Evolutionary conservation across 106 monocot genomes (phyloP).

Genomic region (Dactylorhiza incarnata): DNA sequence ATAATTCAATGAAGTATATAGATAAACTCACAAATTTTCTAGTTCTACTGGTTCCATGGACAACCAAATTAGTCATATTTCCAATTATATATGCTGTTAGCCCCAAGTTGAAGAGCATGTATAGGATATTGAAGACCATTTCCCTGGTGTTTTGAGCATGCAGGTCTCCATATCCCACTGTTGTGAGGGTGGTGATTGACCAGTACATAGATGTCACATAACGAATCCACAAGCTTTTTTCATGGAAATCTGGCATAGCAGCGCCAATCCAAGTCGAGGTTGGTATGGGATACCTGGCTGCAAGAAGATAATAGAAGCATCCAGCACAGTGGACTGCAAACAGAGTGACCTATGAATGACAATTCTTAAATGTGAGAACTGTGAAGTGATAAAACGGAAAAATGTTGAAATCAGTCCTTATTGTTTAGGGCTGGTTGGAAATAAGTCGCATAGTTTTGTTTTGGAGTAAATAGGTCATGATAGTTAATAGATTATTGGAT

Average conservation of each 20-base stretch:
- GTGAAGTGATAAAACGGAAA: neutral
- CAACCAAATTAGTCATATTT: slow-evolving; percentile 96
- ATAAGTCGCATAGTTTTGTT: no score
- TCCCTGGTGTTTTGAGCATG: slow-evolving; percentile 80
- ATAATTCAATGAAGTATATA: neutral
- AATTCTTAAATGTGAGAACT: neutral
- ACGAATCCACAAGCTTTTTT: slow-evolving; percentile 55
- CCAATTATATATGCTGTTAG: slow-evolving; percentile 92
- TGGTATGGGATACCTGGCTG: slow-evolving; percentile 66
- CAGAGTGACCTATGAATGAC: slow-evolving; percentile 59
- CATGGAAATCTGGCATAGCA: slow-evolving; percentile 48
- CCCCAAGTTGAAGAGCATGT: slow-evolving; percentile 98
- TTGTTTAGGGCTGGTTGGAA: no score
- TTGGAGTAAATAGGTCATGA: no score
- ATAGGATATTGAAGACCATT: slow-evolving; percentile 75
- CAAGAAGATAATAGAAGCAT: slow-evolving; percentile 91
- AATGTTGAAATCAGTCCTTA: no score
- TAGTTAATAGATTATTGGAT: no score
- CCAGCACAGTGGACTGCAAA: slow-evolving; percentile 92
- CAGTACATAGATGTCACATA: slow-evolving; percentile 94
- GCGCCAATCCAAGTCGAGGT: slow-evolving; percentile 74
- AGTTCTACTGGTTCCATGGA: slow-evolving; percentile 86
- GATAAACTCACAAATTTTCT: slow-evolving; percentile 70
- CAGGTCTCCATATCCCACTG: slow-evolving; percentile 94
- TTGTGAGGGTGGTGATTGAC: slow-evolving; percentile 98